Evolutionary conservation across 2,329 filamentous ascomycete genomes (phyloP).

Genomic region (Aspergillus sp.): DNA sequence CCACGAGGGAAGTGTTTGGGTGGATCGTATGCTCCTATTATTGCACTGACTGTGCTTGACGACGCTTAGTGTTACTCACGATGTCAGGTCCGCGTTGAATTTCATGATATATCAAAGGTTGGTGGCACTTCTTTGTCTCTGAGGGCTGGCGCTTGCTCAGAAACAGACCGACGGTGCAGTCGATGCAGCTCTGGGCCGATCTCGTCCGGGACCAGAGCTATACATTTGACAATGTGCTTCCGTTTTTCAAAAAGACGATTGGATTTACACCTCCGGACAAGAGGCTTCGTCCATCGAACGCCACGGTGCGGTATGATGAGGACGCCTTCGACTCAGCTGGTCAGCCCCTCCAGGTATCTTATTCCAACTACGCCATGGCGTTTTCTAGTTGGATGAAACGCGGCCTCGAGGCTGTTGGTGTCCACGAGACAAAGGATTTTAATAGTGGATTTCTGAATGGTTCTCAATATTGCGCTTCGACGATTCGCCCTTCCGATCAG

Average conservation of each 20-base stretch:
- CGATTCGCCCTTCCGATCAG: constrained; percentile 41
- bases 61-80: background rate
- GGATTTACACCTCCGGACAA: constrained; percentile 21
- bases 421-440: constrained; percentile 32
- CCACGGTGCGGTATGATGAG: constrained; percentile 17
- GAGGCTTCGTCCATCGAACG: constrained; percentile 9
- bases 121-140: background rate
- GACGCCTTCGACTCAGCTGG: constrained; percentile 22
- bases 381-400: constrained; percentile 31
- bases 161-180: constrained; percentile 17
- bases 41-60: background rate
- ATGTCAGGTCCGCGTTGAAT: constrained; percentile 22
- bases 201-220: constrained; percentile 25
- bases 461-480: constrained; percentile 37
- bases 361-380: constrained; percentile 31
- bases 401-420: constrained; percentile 35
- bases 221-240: constrained; percentile 21
- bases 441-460: constrained; percentile 39
- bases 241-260: constrained; percentile 22
- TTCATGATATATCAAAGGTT: constrained; percentile 28
- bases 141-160: background rate
- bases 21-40: constrained; percentile 17
- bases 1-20: constrained; percentile 22
- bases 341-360: constrained; percentile 38
- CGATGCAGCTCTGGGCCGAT: constrained; percentile 28